Evolutionary conservation across 371 early-diverging fungal species (phyloP).

Genomic region (Mycotypha africana): DNA sequence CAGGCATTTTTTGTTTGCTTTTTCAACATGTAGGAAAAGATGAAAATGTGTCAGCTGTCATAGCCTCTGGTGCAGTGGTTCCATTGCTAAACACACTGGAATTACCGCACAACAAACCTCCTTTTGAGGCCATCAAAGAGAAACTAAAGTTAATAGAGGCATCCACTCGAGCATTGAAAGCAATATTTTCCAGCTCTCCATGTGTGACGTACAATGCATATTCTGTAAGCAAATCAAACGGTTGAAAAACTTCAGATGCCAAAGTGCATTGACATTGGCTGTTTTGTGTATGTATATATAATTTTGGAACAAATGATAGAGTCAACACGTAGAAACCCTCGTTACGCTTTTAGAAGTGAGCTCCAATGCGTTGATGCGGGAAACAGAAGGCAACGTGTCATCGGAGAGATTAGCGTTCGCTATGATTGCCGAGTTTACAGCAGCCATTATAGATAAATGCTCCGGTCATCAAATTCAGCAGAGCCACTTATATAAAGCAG

Average conservation of each 20-base stretch:
- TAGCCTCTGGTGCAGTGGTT: constrained; percentile 53
- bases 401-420: constrained; percentile 45
- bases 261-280: too few relatives aligned
- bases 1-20: constrained; percentile 1
- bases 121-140: constrained; percentile 28
- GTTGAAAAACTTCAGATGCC: background rate
- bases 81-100: constrained; percentile 58
- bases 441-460: constrained; percentile 62
- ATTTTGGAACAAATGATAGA: constrained; percentile 20
- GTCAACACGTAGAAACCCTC: constrained; percentile 34
- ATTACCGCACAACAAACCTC: constrained; percentile 34
- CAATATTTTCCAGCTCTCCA: constrained; percentile 63
- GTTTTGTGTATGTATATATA: too few relatives aligned
- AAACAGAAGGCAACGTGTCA: constrained; percentile 18
- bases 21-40: constrained; percentile 49
- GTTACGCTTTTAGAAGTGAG: constrained; percentile 29
- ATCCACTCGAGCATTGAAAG: constrained; percentile 66
- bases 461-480: constrained; percentile 62
- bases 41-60: constrained; percentile 55
- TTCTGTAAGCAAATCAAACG: too few relatives aligned
- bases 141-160: constrained; percentile 64
- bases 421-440: constrained; percentile 65
- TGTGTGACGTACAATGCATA: too few relatives aligned
- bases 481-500: constrained; percentile 50
- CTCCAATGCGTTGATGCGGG: constrained; percentile 15